These are phyloP conservation scores for Lizonia empirigonia DNA, from an alignment of 2,329 filamentous ascomycete genomes.

Conservation along the genomic window DNA sequence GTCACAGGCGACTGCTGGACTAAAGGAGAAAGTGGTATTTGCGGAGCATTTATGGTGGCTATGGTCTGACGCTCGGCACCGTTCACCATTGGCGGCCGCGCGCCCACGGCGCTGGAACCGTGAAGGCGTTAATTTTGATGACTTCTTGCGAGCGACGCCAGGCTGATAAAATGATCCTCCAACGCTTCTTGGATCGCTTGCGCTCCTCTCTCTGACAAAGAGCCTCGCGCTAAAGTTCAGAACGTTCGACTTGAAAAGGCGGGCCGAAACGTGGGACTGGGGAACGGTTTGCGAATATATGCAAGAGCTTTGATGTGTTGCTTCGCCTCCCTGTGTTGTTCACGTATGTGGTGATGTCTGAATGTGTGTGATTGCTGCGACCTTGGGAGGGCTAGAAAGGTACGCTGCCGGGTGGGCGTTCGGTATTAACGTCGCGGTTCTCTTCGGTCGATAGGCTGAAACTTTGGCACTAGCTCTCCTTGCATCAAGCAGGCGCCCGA, in stretches of 20 bases:
- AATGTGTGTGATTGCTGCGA: constrained; percentile 14
- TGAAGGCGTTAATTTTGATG: constrained; percentile 41
- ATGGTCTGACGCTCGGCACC: constrained; percentile 31
- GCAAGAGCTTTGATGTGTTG: constrained; percentile 10
- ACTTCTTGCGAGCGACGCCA: constrained; percentile 6
- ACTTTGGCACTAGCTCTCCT: constrained; percentile 17
- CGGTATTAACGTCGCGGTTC: constrained; percentile 19
- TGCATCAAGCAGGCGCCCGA: constrained; percentile 15
- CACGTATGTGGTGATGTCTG: constrained; percentile 1
- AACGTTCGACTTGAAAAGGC: constrained; percentile 7
- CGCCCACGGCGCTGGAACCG: constrained; percentile 32
- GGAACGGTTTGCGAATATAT: constrained; percentile 2
- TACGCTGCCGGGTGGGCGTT: constrained; percentile 14
- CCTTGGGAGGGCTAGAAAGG: constrained; percentile 4
- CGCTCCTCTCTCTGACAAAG: constrained; percentile 1
- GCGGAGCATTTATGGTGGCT: constrained; percentile 23
- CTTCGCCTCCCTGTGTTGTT: constrained; percentile 9
- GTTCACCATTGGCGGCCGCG: constrained; percentile 30
- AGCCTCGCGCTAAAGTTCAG: constrained; percentile 18
- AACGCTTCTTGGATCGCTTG: neutral
- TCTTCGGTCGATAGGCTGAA: constrained; percentile 18
- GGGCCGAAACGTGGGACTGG: constrained; percentile 14
- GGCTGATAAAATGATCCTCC: neutral
- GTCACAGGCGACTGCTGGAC: constrained; percentile 31
- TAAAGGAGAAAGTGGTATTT: constrained; percentile 25